Conservation (phyloP, 805 yeast species). For the Candida oleophila region DNA sequence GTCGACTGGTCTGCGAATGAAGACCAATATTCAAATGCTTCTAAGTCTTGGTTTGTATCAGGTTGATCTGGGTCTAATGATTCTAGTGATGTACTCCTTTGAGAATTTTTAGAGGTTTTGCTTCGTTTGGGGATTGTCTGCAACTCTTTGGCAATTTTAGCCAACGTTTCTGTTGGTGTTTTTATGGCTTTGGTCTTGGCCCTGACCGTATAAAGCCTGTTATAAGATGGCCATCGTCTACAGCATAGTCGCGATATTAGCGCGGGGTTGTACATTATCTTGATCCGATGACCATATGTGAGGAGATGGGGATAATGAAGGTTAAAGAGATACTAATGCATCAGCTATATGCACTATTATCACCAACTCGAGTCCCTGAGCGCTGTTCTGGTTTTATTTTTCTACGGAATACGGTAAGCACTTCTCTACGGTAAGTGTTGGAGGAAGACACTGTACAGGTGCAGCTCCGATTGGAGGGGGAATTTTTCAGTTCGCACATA, state of each 20-base stretch:
- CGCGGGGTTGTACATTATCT: too few relatives aligned
- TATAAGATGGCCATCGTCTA: background rate
- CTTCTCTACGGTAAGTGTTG: background rate
- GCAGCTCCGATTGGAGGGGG: background rate
- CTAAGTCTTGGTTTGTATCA: background rate
- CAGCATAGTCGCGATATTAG: background rate
- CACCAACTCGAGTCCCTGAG: background rate
- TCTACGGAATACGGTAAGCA: background rate
- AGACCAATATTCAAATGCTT: background rate
- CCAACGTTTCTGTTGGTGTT: too few relatives aligned
- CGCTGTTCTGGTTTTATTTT: background rate
- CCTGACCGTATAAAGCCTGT: background rate
- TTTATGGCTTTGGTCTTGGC: background rate
- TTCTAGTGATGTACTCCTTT: too few relatives aligned
- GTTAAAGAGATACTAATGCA: background rate
- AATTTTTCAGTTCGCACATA: background rate
- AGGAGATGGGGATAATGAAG: background rate
- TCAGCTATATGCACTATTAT: background rate
- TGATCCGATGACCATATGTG: too few relatives aligned
- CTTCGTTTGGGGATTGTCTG: too few relatives aligned
- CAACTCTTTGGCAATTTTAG: too few relatives aligned
- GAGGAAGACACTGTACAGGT: background rate
- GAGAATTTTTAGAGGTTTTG: too few relatives aligned
- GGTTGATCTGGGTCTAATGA: too few relatives aligned
- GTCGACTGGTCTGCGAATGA: constrained; percentile 1